Evolutionary conservation across 73 alveolate genomes (phyloP).

Genomic region (Symbiodinium pilosum): DNA sequence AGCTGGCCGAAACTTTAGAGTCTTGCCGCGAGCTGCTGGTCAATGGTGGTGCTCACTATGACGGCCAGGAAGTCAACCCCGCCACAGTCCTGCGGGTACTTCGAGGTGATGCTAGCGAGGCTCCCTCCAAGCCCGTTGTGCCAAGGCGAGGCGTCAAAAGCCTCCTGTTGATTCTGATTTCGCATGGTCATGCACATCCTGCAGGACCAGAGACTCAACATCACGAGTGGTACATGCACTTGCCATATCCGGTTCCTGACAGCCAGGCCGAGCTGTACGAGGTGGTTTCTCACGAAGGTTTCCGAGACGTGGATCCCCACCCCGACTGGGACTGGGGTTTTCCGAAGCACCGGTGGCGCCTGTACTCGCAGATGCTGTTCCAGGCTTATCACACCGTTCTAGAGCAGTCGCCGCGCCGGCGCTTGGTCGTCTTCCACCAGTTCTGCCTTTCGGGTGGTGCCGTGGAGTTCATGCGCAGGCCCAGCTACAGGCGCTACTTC

Average conservation of each 20-base stretch:
- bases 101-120: conserved; percentile 33
- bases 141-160: conserved; percentile 36
- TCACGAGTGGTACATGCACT: conserved; percentile 91
- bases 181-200: conserved; percentile 76
- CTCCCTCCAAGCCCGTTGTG: background rate
- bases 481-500: conserved; percentile 59
- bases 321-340: conserved; percentile 88
- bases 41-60: conserved; percentile 87
- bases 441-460: conserved; percentile 88
- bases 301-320: conserved; percentile 60
- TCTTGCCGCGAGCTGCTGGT: conserved; percentile 68
- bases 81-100: conserved; percentile 73
- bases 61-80: conserved; percentile 64
- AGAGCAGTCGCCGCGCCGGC: conserved; percentile 88
- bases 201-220: conserved; percentile 72
- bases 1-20: conserved; percentile 43
- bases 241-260: conserved; percentile 87
- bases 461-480: conserved; percentile 88
- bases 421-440: conserved; percentile 82
- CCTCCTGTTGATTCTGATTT: conserved; percentile 47
- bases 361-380: conserved; percentile 89
- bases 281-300: conserved; percentile 74
- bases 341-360: conserved; percentile 87
- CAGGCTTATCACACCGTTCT: conserved; percentile 77
- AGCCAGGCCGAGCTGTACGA: conserved; percentile 62